A percentile compares a stretch with the other conserved stretches of the same genome.
Evolutionary conservation across 176 grass and related monocot species (phyloP).

Genomic region (Lolium rigidum): DNA sequence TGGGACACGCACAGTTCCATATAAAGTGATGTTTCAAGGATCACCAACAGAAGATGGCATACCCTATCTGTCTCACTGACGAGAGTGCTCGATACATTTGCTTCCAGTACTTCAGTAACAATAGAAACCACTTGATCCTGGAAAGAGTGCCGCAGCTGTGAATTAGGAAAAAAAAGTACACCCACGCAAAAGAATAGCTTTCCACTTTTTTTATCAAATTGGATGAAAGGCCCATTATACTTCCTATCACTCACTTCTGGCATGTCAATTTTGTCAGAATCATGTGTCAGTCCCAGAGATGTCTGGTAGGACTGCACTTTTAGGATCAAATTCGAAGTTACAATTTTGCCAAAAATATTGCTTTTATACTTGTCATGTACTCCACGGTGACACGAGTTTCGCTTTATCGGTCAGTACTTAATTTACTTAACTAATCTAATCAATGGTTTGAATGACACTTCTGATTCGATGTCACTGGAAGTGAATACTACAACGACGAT

Average conservation of each 20-base stretch:
- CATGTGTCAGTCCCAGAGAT: neutral
- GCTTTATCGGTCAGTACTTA: neutral
- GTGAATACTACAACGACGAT: neutral
- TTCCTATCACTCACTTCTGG: neutral
- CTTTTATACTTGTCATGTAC: neutral
- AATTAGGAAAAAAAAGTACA: neutral
- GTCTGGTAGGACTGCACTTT: neutral
- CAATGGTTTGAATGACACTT: neutral
- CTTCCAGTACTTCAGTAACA: constrained; percentile 68
- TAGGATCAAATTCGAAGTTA: neutral
- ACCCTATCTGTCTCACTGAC: constrained; percentile 49
- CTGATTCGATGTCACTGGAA: neutral
- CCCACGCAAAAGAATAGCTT: neutral
- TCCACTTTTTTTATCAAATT: neutral
- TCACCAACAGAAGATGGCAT: constrained; percentile 64
- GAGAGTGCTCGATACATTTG: constrained; percentile 54
- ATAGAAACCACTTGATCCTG: constrained; percentile 93
- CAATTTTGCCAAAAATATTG: neutral
- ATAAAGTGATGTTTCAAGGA: constrained; percentile 82
- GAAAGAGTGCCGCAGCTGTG: constrained; percentile 16
- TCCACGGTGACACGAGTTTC: neutral
- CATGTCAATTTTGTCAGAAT: neutral
- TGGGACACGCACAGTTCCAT: constrained; percentile 87
- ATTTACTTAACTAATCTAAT: neutral
- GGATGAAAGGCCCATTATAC: neutral